Base-by-base conservation (phyloP, 495 filamentous ascomycete species). In the Parathielavia appendiculata region DNA sequence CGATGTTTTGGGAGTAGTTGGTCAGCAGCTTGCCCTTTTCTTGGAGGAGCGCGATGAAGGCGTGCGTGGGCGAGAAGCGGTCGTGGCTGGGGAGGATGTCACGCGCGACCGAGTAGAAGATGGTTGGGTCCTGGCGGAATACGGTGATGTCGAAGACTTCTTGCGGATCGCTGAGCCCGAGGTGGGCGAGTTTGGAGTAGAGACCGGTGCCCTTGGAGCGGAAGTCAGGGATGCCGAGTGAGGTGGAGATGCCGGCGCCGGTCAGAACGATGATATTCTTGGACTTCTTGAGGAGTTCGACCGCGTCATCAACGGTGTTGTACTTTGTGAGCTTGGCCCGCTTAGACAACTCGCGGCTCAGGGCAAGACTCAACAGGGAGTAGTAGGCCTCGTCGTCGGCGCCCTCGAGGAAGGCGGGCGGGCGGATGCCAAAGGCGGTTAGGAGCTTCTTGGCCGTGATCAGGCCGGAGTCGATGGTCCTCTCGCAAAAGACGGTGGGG, bases 1-100 rank as follows among this genome's bases (percentile, higher is more conserved):
- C 93, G 64, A 98, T 98, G 69, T 98, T 98, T 70, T 98, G 93
- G 2, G 92, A 95, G 74, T 96, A 98, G 72, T 97, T 96, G 26
- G 92, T 97, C 50, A 97, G 79, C 19, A 98, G 83, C 66, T 95
- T 96, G 20, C 83, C 85, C 69, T 92, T 90, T 58, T 91, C 79
- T 68, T 97, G 91, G 2, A 98, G 81, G n/a, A 97, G 79, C n/a
- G 84, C 84, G 62, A 98, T 95, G 75, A 98, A 98, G 41, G 85
- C 87, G 72, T 98, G 93, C 0, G 93, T 97, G 0, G 93, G 93
- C 0, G 93, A 91, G 72, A 82, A 76, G 61, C 85, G 86, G 14
- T 82, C 75, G 1, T 79, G 79, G 8, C 83, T 83, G 2, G 93
- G 92, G 8, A 98, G 74, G 57, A 97, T 96, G 66, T 95, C 91